Evolutionary conservation across 768 basidiomycete genomes (phyloP).

Genomic region (Leccinum pellstonianum): DNA sequence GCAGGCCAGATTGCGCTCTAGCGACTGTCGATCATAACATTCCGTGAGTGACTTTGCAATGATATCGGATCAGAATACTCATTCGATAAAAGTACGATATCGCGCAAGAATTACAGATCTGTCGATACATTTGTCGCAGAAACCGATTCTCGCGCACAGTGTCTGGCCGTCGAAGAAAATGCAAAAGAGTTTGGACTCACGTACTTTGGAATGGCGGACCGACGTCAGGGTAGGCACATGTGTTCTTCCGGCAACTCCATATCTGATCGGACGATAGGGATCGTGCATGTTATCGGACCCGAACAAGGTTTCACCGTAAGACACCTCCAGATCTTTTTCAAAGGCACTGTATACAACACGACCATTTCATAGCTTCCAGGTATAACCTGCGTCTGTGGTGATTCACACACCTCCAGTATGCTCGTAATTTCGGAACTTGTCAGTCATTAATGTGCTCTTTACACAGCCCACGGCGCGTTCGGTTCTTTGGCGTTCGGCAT

Average conservation of each 20-base stretch:
- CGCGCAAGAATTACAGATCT: conserved; percentile 72
- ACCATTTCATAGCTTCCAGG: conserved; percentile 54
- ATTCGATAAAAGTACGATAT: conserved; percentile 50
- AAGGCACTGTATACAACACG: background rate
- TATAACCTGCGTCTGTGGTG: conserved; percentile 85
- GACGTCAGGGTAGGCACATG: conserved; percentile 65
- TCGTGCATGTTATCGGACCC: conserved; percentile 53
- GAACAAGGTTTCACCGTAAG: conserved; percentile 88
- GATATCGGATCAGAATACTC: background rate
- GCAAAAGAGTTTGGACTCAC: conserved; percentile 90
- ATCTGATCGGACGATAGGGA: too few relatives aligned
- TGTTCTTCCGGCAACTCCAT: too few relatives aligned
- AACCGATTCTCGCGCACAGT: conserved; percentile 83
- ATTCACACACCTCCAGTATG: conserved; percentile 90
- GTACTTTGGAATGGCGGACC: conserved; percentile 89
- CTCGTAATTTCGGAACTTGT: conserved; percentile 8
- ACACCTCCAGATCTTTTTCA: background rate
- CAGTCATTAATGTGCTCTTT: background rate
- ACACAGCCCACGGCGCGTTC: conserved; percentile 83
- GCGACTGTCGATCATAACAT: too few relatives aligned
- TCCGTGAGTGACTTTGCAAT: too few relatives aligned
- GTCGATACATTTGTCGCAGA: conserved; percentile 76
- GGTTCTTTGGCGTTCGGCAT: conserved; percentile 92
- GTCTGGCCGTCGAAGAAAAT: conserved; percentile 80
- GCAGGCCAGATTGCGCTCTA: too few relatives aligned